Evolutionary conservation across 192 early-diverging fungal genomes (phyloP), one percentile per base, ranked within the genome.

Genomic region (Chytriomyces sp.): DNA sequence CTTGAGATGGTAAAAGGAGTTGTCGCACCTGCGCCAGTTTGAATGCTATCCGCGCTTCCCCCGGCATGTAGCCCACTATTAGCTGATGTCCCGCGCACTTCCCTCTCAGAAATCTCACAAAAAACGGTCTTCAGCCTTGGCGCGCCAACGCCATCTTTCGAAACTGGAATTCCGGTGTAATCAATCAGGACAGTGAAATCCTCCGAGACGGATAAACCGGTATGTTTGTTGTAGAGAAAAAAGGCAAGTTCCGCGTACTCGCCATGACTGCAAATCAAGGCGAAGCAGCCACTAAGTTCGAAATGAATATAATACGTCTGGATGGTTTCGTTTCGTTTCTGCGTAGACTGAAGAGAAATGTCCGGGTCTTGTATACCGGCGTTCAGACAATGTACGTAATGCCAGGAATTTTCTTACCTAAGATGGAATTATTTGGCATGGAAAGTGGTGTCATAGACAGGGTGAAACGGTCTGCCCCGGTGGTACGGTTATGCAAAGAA

Each of bases 161-260:
- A 82, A 43, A 82, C 79, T 23, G 90, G 87, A 70, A 85, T 80
- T 24, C 89, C 89, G 62, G 82, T 85, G 57, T 85, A 83, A 64
- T 88, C 87, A 20, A 92, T 69, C 6, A 79, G 53, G 23, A 92
- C 83, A 2, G 84, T 46, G 73, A 85, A 92, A 23, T 91, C 86
- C 72, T 92, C 91, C n/a, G 87, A 84, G 8, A 92, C 61, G 48
- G 87, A 81, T 18, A 79, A 79, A 16, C 64, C 61, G 45, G 89
- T 87, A 0, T 67, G 28, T 47, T 75, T 70, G 50, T 86, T 83
- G 72, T 89, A 92, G 11, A 92, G 76, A 3, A 84, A 84, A 79
- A 92, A 91, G 11, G 82, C 77, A 59, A 90, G 81, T 63, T 92
- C 91, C 0, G 86, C 85, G 64, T 78, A 87, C 80, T 92, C 91